These are phyloP conservation scores for Malbranchea zuffiana DNA, from an alignment of 2,329 filamentous ascomycete genomes.

Conservation along the genomic window DNA sequence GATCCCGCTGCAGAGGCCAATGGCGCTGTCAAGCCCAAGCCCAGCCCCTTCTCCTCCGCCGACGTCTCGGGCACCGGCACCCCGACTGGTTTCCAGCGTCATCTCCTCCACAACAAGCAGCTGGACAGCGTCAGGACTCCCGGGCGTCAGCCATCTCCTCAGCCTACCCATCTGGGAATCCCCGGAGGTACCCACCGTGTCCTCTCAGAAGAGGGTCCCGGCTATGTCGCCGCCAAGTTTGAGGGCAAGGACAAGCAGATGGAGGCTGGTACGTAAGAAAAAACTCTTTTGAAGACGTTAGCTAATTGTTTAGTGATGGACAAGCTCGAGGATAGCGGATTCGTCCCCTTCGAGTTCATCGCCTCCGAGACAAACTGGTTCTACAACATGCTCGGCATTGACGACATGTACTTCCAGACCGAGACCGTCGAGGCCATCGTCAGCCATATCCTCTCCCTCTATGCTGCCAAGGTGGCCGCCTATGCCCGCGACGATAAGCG, in stretches of 20 bases:
- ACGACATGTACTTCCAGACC: slow-evolving; percentile 95
- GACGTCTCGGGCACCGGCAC: slow-evolving; percentile 32
- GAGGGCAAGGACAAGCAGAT: slow-evolving; percentile 88
- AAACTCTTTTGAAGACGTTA: slow-evolving; percentile 11
- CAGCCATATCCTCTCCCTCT: slow-evolving; percentile 89
- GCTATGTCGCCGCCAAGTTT: slow-evolving; percentile 90
- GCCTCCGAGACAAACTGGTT: slow-evolving; percentile 89
- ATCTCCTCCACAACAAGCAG: slow-evolving; percentile 45
- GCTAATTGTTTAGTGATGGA: slow-evolving; percentile 56
- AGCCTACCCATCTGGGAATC: slow-evolving; percentile 73
- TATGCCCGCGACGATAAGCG: slow-evolving; percentile 87
- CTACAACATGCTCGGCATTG: slow-evolving; percentile 93
- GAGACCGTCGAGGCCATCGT: slow-evolving; percentile 78
- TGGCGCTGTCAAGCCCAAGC: slow-evolving; percentile 11
- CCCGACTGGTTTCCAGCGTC: slow-evolving; percentile 32
- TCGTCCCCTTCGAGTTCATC: slow-evolving; percentile 74
- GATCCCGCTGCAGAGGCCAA: slow-evolving; percentile 8
- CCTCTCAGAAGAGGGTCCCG: slow-evolving; percentile 77
- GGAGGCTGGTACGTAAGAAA: slow-evolving; percentile 53
- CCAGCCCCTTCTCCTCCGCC: slow-evolving; percentile 25
- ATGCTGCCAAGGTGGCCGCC: slow-evolving; percentile 91
- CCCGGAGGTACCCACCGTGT: slow-evolving; percentile 56
- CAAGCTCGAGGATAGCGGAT: slow-evolving; percentile 64
- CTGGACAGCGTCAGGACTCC: slow-evolving; percentile 45
- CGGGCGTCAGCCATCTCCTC: slow-evolving; percentile 65